A percentile compares a stretch with the other conserved stretches of the same genome.
These are phyloP conservation scores for Cichorium intybus DNA, from an alignment of 140 eudicot species.

Conservation along the genomic window DNA sequence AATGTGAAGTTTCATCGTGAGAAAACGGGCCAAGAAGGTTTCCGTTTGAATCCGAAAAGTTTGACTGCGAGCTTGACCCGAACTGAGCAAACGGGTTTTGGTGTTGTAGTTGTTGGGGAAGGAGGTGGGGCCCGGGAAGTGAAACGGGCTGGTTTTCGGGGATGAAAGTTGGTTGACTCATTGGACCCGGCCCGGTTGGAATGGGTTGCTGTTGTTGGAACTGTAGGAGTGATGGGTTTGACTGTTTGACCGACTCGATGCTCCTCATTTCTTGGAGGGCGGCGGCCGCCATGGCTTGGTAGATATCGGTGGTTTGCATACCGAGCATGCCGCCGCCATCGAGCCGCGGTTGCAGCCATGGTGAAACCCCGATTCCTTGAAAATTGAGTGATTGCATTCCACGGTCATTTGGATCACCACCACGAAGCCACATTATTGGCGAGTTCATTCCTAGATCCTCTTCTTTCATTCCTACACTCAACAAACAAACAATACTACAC, in stretches of 20 bases:
- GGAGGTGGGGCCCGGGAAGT: constrained; percentile 37
- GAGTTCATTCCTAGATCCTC: constrained; percentile 69
- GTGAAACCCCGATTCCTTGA: constrained; percentile 61
- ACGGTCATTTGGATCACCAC: constrained; percentile 56
- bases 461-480: constrained; percentile 51
- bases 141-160: constrained; percentile 30
- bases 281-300: constrained; percentile 85
- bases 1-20: constrained; percentile 58
- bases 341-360: constrained; percentile 82
- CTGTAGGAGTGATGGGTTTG: constrained; percentile 48
- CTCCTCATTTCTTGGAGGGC: constrained; percentile 68
- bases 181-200: constrained; percentile 37
- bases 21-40: constrained; percentile 66
- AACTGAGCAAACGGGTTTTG: constrained; percentile 38
- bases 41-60: constrained; percentile 53
- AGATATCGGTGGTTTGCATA: constrained; percentile 57
- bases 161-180: constrained; percentile 41
- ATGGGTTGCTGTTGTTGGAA: constrained; percentile 57
- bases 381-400: constrained; percentile 66
- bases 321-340: constrained; percentile 68
- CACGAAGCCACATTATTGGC: constrained; percentile 72
- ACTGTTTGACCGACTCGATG: constrained; percentile 52
- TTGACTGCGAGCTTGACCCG: constrained; percentile 37
- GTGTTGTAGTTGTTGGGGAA: constrained; percentile 55
- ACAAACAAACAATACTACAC: background rate